These are phyloP conservation scores for Solanum appendiculatum DNA, from an alignment of 257 asterid species.

Conservation along the genomic window DNA sequence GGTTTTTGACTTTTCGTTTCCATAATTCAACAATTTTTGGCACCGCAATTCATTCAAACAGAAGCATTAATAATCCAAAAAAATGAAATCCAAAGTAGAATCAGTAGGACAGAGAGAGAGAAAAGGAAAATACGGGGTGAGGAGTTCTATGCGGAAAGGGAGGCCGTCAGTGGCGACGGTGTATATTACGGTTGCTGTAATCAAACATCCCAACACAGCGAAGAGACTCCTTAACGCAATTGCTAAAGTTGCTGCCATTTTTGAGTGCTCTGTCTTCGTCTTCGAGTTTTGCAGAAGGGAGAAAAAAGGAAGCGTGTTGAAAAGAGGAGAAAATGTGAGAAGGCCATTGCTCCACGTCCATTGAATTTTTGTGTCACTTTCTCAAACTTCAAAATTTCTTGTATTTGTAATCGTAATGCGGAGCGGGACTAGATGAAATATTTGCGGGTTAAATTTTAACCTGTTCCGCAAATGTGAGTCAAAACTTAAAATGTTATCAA, in stretches of 20 bases:
- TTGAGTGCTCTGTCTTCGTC: not conserved
- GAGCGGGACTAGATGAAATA: too few relatives aligned
- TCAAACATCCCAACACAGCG: conserved; percentile 40
- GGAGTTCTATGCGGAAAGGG: conserved; percentile 67
- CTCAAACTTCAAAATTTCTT: not conserved
- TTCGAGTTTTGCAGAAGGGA: not conserved
- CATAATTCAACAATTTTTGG: not conserved
- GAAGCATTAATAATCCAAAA: not conserved
- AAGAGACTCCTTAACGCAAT: conserved; percentile 41
- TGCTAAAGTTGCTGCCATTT: conserved; percentile 41
- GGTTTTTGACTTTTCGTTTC: not conserved
- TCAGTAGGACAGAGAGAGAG: not conserved
- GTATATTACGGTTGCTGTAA: conserved; percentile 45
- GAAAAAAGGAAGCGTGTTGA: not conserved
- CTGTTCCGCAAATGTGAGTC: not conserved
- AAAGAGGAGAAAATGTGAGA: conserved; percentile 11
- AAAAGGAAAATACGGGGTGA: conserved; percentile 50
- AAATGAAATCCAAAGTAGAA: not conserved
- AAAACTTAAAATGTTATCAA: not conserved
- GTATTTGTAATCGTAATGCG: too few relatives aligned
- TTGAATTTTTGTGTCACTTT: not conserved
- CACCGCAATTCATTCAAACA: not conserved
- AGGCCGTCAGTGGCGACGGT: conserved; percentile 59
- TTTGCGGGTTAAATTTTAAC: not conserved
- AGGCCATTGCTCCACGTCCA: conserved; percentile 32